These are phyloP conservation scores for Aspergillus conjunctus DNA, from an alignment of 495 filamentous ascomycete genomes.

Conservation along the genomic window DNA sequence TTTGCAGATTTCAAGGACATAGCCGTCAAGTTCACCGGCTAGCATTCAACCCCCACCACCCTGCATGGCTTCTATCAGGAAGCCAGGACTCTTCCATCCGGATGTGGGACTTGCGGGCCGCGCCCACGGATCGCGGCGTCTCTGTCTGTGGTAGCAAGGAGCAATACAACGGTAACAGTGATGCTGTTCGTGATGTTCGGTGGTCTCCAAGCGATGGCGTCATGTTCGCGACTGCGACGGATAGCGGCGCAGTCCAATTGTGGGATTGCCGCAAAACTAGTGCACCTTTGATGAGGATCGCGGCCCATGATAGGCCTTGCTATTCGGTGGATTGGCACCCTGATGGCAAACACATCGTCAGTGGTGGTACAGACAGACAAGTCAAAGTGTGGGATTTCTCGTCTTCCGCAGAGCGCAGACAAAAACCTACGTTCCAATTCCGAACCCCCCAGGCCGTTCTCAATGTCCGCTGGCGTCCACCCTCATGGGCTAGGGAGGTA, in stretches of 20 bases:
- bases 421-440: conserved; percentile 68
- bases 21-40: conserved; percentile 88
- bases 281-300: conserved; percentile 68
- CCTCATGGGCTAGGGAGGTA: conserved; percentile 68
- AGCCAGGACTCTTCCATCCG: conserved; percentile 91
- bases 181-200: conserved; percentile 81
- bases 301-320: conserved; percentile 80
- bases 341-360: conserved; percentile 86
- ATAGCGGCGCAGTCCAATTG: conserved; percentile 74
- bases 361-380: conserved; percentile 77
- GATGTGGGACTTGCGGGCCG: conserved; percentile 71
- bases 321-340: conserved; percentile 93
- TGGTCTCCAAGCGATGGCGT: conserved; percentile 86
- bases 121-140: conserved; percentile 48
- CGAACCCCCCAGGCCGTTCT: conserved; percentile 69
- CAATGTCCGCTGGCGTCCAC: conserved; percentile 83
- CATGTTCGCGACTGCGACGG: conserved; percentile 87
- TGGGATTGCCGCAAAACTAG: conserved; percentile 68
- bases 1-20: conserved; percentile 81
- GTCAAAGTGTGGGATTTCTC: conserved; percentile 94
- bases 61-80: conserved; percentile 77
- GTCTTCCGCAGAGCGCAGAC: conserved; percentile 70
- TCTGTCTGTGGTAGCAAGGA: conserved; percentile 58
- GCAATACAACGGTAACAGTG: conserved; percentile 64
- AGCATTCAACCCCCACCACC: conserved; percentile 82